Evolutionary conservation across 495 filamentous ascomycete genomes (phyloP).

Genomic region (Usnea hakonensis): DNA sequence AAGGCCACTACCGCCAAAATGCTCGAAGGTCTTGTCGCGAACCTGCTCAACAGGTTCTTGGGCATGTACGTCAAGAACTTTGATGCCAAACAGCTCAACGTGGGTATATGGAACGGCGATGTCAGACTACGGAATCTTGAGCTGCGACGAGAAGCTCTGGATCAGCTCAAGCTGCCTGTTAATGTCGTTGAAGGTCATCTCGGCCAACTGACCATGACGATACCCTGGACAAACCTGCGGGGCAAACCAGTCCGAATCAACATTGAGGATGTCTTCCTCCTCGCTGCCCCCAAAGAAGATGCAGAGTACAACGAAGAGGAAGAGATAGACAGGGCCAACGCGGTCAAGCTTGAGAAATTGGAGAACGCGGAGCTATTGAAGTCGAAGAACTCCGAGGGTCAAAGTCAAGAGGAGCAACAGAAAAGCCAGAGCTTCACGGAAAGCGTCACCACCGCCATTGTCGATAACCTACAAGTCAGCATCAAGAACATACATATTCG

Average conservation of each 20-base stretch:
- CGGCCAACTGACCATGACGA: conserved; percentile 78
- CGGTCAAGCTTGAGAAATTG: conserved; percentile 93
- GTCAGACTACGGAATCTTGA: conserved; percentile 89
- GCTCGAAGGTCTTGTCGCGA: conserved; percentile 67
- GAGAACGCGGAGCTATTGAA: conserved; percentile 91
- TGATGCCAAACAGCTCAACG: conserved; percentile 89
- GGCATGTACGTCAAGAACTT: conserved; percentile 99
- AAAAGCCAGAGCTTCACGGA: conserved; percentile 95
- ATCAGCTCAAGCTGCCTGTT: conserved; percentile 88
- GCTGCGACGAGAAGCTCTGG: conserved; percentile 85
- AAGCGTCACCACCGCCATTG: conserved; percentile 87
- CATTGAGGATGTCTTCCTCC: conserved; percentile 92
- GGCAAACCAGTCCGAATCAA: conserved; percentile 89
- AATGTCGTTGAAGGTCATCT: conserved; percentile 96
- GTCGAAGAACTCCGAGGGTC: conserved; percentile 82
- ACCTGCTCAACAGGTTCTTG: conserved; percentile 94
- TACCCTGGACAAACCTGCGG: conserved; percentile 92
- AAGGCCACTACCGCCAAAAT: conserved; percentile 43
- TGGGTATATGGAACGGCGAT: conserved; percentile 97
- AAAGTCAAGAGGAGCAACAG: conserved; percentile 88
- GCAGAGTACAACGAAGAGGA: conserved; percentile 88
- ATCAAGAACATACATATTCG: conserved; percentile 97
- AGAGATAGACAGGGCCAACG: conserved; percentile 71
- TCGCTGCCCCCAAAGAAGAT: conserved; percentile 91
- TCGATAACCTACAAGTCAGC: conserved; percentile 94